Evolutionary conservation across 148 eudicot species (phyloP).

Genomic region (Fagopyrum tataricum): DNA sequence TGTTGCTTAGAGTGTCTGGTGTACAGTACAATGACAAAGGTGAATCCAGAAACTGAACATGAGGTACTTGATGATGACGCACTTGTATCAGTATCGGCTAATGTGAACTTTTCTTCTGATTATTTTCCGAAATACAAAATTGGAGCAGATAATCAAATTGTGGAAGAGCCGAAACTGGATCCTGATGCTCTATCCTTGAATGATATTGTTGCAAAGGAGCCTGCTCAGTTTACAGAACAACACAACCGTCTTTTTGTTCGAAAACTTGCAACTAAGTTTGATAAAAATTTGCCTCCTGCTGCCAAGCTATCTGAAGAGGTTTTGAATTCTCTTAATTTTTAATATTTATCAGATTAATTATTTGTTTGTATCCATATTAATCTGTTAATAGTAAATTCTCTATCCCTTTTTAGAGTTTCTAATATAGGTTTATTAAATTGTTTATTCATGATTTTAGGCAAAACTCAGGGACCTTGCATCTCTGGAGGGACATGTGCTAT

Average conservation of each 20-base stretch:
- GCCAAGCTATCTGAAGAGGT: constrained; percentile 89
- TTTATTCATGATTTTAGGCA: constrained; percentile 41
- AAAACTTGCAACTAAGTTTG: constrained; percentile 91
- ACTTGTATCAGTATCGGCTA: constrained; percentile 60
- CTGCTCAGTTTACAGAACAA: constrained; percentile 67
- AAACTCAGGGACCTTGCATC: constrained; percentile 78
- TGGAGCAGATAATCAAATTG: constrained; percentile 81
- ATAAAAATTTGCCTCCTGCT: constrained; percentile 86
- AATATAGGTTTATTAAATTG: neutral
- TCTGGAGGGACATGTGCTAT: constrained; percentile 91
- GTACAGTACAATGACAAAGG: constrained; percentile 63
- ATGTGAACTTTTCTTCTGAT: constrained; percentile 69
- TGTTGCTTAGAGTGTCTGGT: neutral
- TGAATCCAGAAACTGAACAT: constrained; percentile 68
- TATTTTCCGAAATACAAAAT: constrained; percentile 81
- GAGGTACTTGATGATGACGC: constrained; percentile 43
- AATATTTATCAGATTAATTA: too few relatives aligned
- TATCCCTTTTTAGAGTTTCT: neutral
- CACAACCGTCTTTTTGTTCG: constrained; percentile 88
- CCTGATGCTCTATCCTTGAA: constrained; percentile 65
- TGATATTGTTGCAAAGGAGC: constrained; percentile 73
- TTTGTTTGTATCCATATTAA: too few relatives aligned
- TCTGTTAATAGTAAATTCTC: too few relatives aligned
- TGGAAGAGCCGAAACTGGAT: constrained; percentile 60
- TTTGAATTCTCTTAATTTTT: too few relatives aligned